Base-by-base conservation (phyloP, 495 filamentous ascomycete genomes). In the Friedmanniomyces simplex region DNA sequence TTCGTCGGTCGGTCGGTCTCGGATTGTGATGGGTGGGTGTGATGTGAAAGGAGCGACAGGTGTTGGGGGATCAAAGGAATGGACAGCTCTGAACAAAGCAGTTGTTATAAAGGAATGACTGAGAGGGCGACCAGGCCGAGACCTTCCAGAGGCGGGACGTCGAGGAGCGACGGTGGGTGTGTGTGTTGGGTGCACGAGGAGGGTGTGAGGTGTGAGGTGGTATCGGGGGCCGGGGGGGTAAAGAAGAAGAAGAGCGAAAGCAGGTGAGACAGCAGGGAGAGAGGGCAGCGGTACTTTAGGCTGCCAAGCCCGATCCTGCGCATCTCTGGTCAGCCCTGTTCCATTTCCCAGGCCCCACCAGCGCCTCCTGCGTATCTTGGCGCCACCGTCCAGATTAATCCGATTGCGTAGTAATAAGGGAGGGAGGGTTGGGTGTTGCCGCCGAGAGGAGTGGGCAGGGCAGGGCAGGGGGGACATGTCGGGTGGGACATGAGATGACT, bases 71-170 rank as follows among this genome's bases (percentile, higher is more conserved):
- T 32, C n/a, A 10, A 54, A 54, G 51, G 51, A 54, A 54, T 54
- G 51, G 43, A 55, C 53, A 26, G 53, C 53, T 36, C 53, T 20
- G n/a, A 18, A 4, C 14, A 21, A 21, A 28, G 16, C 13, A 36
- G 21, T 2, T 14, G n/a, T n/a, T n/a, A n/a, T n/a, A 24, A 55
- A 55, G 1, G 53, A 55, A 39, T 32, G 53, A 47, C 32, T 30
- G 42, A 24, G 46, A n/a, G n/a, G 22, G 54, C 20, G n/a, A 50
- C 22, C 54, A 7, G 30, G 54, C 20, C 54, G 20, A 18, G 25
- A 57, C 54, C 54, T 57, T 39, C 26, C 54, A 57, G 54, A 57
- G 54, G 54, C 46, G 43, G 13, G 6, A 24, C 18, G 14, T 30
- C 5, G 46, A 22, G n/a, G n/a, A 49, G 22, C 24, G 46, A 21